Percentiles rank a stretch among this genome's conserved stretches.
These are phyloP conservation scores for Monosporascus ibericus DNA, from an alignment of 2,329 filamentous ascomycete genomes.

Conservation along the genomic window DNA sequence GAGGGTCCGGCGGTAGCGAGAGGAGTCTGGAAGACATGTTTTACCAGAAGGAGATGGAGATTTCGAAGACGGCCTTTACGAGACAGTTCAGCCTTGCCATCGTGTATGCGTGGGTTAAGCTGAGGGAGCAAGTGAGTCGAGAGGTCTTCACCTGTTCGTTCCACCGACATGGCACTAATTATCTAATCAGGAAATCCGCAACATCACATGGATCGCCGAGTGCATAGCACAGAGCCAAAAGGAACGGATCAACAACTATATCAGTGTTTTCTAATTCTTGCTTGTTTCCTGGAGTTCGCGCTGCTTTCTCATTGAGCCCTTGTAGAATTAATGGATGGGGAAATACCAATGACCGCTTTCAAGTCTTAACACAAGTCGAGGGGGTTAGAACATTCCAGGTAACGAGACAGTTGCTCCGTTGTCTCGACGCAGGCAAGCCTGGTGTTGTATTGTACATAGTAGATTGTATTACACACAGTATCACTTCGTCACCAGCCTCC, in stretches of 20 bases:
- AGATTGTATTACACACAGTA: constrained; percentile 25
- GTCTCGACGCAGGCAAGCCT: constrained; percentile 2
- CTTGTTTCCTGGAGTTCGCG: constrained; percentile 5
- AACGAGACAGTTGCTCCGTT: constrained; percentile 1
- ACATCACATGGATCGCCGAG: constrained; percentile 99
- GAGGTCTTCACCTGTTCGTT: not conserved
- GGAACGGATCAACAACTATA: constrained; percentile 97
- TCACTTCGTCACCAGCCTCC: constrained; percentile 11
- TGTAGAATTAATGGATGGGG: constrained; percentile 40
- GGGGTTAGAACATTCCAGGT: not conserved
- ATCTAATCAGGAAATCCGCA: constrained; percentile 80
- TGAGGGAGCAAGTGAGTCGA: constrained; percentile 81
- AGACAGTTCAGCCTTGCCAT: constrained; percentile 92
- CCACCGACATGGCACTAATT: constrained; percentile 4
- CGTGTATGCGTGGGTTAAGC: constrained; percentile 95
- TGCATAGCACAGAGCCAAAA: constrained; percentile 99
- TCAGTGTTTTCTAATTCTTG: constrained; percentile 79
- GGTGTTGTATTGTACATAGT: constrained; percentile 33
- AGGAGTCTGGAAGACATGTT: constrained; percentile 96
- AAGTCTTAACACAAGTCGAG: not conserved
- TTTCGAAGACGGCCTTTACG: constrained; percentile 91
- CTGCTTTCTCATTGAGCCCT: constrained; percentile 18
- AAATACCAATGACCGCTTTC: constrained; percentile 22
- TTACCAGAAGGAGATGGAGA: constrained; percentile 99
- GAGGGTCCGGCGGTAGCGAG: constrained; percentile 71